These are phyloP conservation scores for Penicillium verrucosum DNA, from an alignment of 2,329 filamentous ascomycete species.

Conservation along the genomic window DNA sequence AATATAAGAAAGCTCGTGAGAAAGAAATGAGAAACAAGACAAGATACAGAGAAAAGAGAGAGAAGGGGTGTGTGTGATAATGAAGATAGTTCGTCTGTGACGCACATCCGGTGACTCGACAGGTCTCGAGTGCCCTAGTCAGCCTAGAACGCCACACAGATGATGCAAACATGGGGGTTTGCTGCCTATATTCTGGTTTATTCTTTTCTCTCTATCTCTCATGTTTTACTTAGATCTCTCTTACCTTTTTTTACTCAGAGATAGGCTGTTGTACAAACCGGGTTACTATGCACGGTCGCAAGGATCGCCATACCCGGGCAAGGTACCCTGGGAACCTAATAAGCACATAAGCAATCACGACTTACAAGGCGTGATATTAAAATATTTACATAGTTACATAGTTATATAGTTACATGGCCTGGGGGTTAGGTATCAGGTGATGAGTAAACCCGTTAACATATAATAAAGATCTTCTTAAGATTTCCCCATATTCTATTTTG, in stretches of 20 bases:
- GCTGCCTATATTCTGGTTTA: neutral
- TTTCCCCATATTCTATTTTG: neutral
- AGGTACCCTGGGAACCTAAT: neutral
- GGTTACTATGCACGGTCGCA: slow-evolving; percentile 1
- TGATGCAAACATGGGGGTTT: slow-evolving; percentile 1
- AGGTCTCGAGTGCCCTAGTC: slow-evolving; percentile 13
- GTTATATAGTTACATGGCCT: neutral
- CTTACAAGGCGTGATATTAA: neutral
- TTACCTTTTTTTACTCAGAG: too few relatives aligned
- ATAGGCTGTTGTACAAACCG: neutral
- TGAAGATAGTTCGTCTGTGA: slow-evolving; percentile 34
- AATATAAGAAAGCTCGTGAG: neutral
- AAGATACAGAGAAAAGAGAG: slow-evolving; percentile 13
- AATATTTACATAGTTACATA: neutral
- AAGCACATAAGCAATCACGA: slow-evolving; percentile 1
- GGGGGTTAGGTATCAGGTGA: neutral
- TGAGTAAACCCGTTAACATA: neutral
- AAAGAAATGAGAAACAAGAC: neutral
- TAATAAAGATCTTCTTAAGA: neutral
- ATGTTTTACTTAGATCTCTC: neutral
- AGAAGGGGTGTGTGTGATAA: slow-evolving; percentile 15
- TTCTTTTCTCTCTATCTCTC: neutral
- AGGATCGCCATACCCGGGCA: neutral
- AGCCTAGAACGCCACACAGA: slow-evolving; percentile 5
- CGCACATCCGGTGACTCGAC: slow-evolving; percentile 45